phyloP scores from a whole-genome alignment of 352 stramenopile genomes.

The Halophytophthora polymorphica region DNA sequence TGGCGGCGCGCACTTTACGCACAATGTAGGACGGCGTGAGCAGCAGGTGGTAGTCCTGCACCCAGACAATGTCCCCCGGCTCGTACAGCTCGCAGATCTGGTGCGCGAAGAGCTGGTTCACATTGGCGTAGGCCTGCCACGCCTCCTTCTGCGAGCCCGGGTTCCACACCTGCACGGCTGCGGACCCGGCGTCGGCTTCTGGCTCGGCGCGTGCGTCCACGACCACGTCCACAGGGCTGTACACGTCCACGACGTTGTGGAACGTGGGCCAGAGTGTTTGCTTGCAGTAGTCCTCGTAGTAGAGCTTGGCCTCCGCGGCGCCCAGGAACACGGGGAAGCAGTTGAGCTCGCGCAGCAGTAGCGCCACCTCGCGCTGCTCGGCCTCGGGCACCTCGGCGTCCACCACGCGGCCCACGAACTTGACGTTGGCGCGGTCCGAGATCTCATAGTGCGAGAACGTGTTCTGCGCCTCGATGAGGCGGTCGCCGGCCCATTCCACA shows the following conservation, averaged over 20 bases:
- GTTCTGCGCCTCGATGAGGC: slow-evolving; percentile 73
- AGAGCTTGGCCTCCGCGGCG: slow-evolving; percentile 52
- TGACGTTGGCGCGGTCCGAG: slow-evolving; percentile 57
- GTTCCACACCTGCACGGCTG: slow-evolving; percentile 51
- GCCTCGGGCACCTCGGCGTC: slow-evolving; percentile 49
- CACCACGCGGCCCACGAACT: slow-evolving; percentile 66
- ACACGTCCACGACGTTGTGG: slow-evolving; percentile 94
- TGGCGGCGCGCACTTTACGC: slow-evolving; percentile 77
- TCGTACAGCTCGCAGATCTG: slow-evolving; percentile 78
- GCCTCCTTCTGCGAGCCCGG: slow-evolving; percentile 58
- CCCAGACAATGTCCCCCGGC: slow-evolving; percentile 91
- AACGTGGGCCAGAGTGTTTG: slow-evolving; percentile 96
- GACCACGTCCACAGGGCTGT: slow-evolving; percentile 71
- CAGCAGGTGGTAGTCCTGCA: slow-evolving; percentile 98
- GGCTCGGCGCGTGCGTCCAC: slow-evolving; percentile 31
- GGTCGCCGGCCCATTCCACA: slow-evolving; percentile 70
- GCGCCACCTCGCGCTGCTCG: slow-evolving; percentile 45
- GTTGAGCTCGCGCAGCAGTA: slow-evolving; percentile 52
- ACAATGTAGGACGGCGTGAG: slow-evolving; percentile 96
- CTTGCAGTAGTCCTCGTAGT: slow-evolving; percentile 96
- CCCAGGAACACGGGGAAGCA: slow-evolving; percentile 68
- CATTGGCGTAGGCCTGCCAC: slow-evolving; percentile 93
- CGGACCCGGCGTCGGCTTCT: slow-evolving; percentile 6
- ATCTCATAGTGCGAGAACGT: slow-evolving; percentile 74
- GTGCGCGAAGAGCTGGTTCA: slow-evolving; percentile 93